phyloP scores from a whole-genome alignment of 495 filamentous ascomycete species.

The Podospora tetraspora region DNA sequence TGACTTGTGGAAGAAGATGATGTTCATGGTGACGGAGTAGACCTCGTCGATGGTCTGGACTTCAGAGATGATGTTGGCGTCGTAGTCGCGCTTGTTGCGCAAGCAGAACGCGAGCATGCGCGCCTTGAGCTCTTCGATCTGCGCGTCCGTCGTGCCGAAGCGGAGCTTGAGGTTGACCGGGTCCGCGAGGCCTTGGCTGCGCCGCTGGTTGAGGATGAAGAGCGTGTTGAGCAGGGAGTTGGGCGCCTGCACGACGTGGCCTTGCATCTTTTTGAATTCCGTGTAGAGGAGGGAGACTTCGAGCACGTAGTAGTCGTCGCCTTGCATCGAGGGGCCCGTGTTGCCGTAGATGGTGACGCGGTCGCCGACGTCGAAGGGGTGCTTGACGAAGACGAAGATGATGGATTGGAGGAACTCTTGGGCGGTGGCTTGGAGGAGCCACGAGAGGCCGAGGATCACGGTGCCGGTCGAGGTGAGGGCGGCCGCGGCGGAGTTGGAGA shows the following conservation, averaged over 20 bases:
- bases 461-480: conserved; percentile 86
- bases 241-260: conserved; percentile 90
- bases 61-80: conserved; percentile 85
- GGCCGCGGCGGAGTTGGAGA: conserved; percentile 78
- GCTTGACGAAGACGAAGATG: conserved; percentile 96
- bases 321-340: conserved; percentile 65
- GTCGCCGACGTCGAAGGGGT: conserved; percentile 96
- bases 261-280: conserved; percentile 98
- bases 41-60: conserved; percentile 58
- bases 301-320: conserved; percentile 94
- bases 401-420: conserved; percentile 85
- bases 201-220: conserved; percentile 91
- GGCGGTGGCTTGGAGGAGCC: conserved; percentile 86
- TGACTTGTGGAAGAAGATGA: conserved; percentile 97
- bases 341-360: conserved; percentile 89
- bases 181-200: conserved; percentile 84
- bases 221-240: conserved; percentile 90
- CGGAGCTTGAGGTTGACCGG: conserved; percentile 78
- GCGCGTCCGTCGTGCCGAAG: conserved; percentile 80
- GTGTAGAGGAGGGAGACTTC: conserved; percentile 93
- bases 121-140: conserved; percentile 78
- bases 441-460: conserved; percentile 77
- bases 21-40: conserved; percentile 73
- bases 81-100: conserved; percentile 86
- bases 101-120: conserved; percentile 82